Evolutionary conservation across 2,329 filamentous ascomycete species (phyloP), one percentile per base, ranked within the genome.

Genomic region (Colletotrichum endophyticum): DNA sequence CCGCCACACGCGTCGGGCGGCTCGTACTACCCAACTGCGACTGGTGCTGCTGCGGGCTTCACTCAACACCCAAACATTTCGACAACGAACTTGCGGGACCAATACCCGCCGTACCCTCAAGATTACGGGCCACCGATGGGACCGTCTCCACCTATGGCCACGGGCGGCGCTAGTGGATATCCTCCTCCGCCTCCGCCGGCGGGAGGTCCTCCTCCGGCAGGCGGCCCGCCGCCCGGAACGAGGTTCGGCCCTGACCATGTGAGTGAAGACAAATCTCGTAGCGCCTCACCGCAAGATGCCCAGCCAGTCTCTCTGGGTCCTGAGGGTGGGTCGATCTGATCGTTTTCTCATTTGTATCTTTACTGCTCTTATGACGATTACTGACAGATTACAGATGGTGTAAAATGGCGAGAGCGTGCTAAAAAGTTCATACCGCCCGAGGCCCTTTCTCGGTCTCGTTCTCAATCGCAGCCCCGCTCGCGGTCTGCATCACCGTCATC

Each of bases 1-100:
- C 89, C 89, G 1, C 87, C 88, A 5, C 88, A 85, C 70, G 88
- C 88, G 6, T 90, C 89, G 4, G 89, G 89, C n/a, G 89, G 89
- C 15, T 86, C 86, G 19, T 89, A 86, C 79, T 89, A 88, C 75
- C 87, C 86, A 5, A 86, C 87, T 4, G 74, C 78, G 13, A 67
- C 75, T n/a, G 70, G 64, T 25, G 68, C 72, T 13, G 62, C 78
- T 61, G 79, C 78, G 12, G 82, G 82, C 22, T 85, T 87, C 78
- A 83, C 84, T 8, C 84, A 84, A 13, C 86, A 86, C 66, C 83
- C 84, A 34, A 85, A 85, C 79, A 78, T 81, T 22, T 82, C 76
- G 70, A 84, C 74, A 53, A 84, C 78, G 76, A 84, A 79, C 75
- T 78, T 79, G 76, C 76, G 81, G 61, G 85, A 89, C 8, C 66